Evolutionary conservation across 1,284 basidiomycete genomes (phyloP), one percentile per base, ranked within the genome.

Genomic region (Stereum hirsutum): DNA sequence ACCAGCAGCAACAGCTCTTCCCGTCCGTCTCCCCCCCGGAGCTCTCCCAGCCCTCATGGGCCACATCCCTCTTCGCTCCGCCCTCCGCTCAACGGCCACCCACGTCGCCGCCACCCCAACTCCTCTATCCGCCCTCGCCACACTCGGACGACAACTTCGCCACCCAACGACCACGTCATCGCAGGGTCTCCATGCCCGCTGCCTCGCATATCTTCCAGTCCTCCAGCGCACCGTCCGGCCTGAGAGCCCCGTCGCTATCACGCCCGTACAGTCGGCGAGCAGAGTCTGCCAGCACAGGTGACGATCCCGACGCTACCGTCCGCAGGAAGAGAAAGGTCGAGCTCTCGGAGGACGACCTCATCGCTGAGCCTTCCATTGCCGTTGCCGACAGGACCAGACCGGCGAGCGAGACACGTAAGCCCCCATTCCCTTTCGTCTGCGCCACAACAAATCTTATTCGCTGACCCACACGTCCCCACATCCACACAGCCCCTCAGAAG

Each of bases 271-370:
- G 70, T 54, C 72, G 73, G 36, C 72, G 78, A 31, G 75, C 80
- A 43, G 82, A 80, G 54, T 81, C 80, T 7, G 71, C 74, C 45
- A 74, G 72, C 53, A 58, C 70, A 42, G 65, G 59, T 45, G 81
- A 81, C 43, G 81, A 85, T 53, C 72, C 70, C 46, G 82, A 85
- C 57, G 79, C 78, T 42, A 86, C 84, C 20, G 65, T 86, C 35
- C 73, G 82, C 47, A 69, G 73, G 49, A 78, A 75, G 67, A 79
- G 74, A 61, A 75, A 74, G 35, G 57, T 66, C 37, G 57, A 62
- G 2, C 62, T 66, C 35, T 55, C 60, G 20, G n/a, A 74, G 35
- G 57, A 66, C 37, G 57, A 62, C 2, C 62, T 66, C 35, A 55
- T 60, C 19, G 74, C 75, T 28, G 75, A 75, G 44, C 50, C 56